Base-by-base conservation (phyloP, 2,329 filamentous ascomycete genomes). In the Trichoderma gracile region DNA sequence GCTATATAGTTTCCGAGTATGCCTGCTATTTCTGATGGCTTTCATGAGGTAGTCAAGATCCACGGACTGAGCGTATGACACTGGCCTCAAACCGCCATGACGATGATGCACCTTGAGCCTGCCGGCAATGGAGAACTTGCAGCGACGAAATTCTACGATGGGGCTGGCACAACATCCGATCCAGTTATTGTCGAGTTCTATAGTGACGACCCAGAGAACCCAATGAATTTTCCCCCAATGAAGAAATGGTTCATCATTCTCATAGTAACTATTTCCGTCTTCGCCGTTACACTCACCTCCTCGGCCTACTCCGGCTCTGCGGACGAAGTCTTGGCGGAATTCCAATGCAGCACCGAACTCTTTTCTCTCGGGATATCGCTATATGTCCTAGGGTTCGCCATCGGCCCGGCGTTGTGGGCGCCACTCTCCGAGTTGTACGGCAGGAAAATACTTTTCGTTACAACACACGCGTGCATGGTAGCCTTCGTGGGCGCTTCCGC, bases 401-500 rank as follows among this genome's bases (percentile, higher is more conserved):
- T 58, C 7, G 43, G 56, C 5, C 27, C 43, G 1, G 56, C 43
- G n/a, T 9, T 58, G n/a, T 58, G 43, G 56, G 56, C 43, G 30
- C 43, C 43, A 6, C 27, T 47, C n/a, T 59, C 45, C 25, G 45
- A 59, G 45, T 12, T 59, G 3, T 59, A 59, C 17, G 30, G 56
- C 5, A 49, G 45, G 19, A 59, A 8, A 59, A 49, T 59, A 3
- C 30, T 59, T 9, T 59, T 49, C 23, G 10, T 59, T 17, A 42
- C 56, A 2, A 58, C 56, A 3, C 43, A 58, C 40, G 47, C 43
- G 15, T 49, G 43, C 15, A 47, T 58, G 43, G 45, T 49, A 27
- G 56, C 56, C 19, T 49, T 58, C 38, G 56, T 58, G 19, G 43
- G n/a, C 9, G 56, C 43, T 33, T 38, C 56, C 7, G 56, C 56